A percentile compares a stretch with the other conserved stretches of the same genome.
phyloP scores from a whole-genome alignment of 2,329 filamentous ascomycete species.

The Torrubiella hemipterigena region DNA sequence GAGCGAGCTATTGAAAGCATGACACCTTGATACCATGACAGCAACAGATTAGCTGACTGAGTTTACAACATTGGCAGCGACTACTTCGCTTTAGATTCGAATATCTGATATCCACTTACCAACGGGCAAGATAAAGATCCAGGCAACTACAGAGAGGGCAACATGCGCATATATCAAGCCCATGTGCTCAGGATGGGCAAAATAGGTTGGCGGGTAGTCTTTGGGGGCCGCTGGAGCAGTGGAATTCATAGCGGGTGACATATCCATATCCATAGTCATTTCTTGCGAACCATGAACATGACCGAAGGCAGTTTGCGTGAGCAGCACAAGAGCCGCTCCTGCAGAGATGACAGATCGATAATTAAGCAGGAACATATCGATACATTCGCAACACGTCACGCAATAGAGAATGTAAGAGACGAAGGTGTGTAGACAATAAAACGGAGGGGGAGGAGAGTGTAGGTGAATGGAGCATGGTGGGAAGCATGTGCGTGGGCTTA shows the following conservation, averaged over 20 bases:
- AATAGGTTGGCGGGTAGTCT: slow-evolving; percentile 42
- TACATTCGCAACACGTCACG: too few species aligned
- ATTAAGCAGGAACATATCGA: too few species aligned
- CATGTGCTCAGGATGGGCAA: slow-evolving; percentile 39
- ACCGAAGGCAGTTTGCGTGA: slow-evolving; percentile 2
- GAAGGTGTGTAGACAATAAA: too few species aligned
- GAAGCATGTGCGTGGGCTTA: too few species aligned
- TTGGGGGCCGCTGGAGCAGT: slow-evolving; percentile 14
- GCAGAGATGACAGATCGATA: too few species aligned
- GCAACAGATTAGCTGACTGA: slow-evolving; percentile 5
- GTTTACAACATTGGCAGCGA: not conserved
- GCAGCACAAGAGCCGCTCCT: too few species aligned
- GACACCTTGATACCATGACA: slow-evolving; percentile 41
- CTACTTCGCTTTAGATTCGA: not conserved
- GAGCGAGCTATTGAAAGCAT: slow-evolving; percentile 80
- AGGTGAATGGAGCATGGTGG: too few species aligned
- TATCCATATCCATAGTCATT: too few species aligned
- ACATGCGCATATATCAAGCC: slow-evolving; percentile 58
- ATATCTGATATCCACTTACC: slow-evolving; percentile 36
- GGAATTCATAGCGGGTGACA: slow-evolving; percentile 11
- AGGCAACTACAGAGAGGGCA: slow-evolving; percentile 54
- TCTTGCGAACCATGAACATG: slow-evolving; percentile 8
- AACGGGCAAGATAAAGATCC: slow-evolving; percentile 61
- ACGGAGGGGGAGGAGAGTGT: too few species aligned
- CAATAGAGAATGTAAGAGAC: too few species aligned